Evolutionary conservation across 164 flowering plant species (phyloP), one percentile per base, ranked within the genome.

Genomic region (Cinnamomum chago): DNA sequence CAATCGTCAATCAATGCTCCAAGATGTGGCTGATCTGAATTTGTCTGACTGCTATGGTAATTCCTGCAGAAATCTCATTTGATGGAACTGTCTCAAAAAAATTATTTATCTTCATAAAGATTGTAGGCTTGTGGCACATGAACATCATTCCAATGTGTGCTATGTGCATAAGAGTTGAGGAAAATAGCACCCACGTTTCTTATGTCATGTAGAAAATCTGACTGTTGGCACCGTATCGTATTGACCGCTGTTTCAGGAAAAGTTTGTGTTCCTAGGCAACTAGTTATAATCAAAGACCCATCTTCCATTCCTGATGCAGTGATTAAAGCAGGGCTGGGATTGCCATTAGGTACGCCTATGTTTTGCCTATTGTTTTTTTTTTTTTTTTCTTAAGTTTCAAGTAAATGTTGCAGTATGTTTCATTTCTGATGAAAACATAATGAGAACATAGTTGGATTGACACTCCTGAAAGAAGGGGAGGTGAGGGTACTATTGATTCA

Each of bases 1-100:
- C 67, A 88, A 88, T 83, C 95, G 98, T 24, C 97, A 92, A 65
- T 92, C 85, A 71, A 92, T 95, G 99, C 95, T 93, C 17, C 92
- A 93, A 76, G 95, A 88, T 78, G 97, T 92, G 76, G 96, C 98
- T 78, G 97, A 90, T 78, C 77, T 94, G 81, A 86, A 90, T 79
- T 81, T 92, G 71, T 87, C 92, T 50, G 83, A 86, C 62, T 78
- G 83, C 12, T 81, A 88, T 83, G 97, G 99, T 95, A 89, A 81
- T 67, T 73, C 62, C 27, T 30, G 70, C 18, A 7, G 50, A 3
- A 15, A 65, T 40, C 5, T 52, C 2, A 24, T 20, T 22, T 50
- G 5, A 27, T 55, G 13, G n/a, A 55, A 55, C 47, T 40, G 58
- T 55, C 17, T 55, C 60, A 12, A 55, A 20, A 55, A 5, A 55